A percentile compares a stretch with the other conserved stretches of the same genome.
These are phyloP conservation scores for Laguncularia racemosa DNA, from an alignment of 345 rosid genomes.

Conservation along the genomic window DNA sequence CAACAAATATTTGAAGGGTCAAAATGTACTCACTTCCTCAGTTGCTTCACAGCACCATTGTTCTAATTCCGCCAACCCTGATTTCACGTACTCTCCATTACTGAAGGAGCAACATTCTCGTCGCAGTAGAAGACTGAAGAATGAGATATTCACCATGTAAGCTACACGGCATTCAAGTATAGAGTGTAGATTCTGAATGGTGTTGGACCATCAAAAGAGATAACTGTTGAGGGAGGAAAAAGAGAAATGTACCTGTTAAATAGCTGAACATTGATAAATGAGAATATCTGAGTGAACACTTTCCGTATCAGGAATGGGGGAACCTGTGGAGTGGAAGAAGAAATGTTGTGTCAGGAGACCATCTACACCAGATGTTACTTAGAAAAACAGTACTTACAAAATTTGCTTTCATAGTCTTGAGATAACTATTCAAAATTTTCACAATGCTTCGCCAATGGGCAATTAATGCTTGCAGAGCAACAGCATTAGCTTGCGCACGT, in stretches of 20 bases:
- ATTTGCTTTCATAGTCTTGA: constrained; percentile 35
- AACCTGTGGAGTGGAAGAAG: constrained; percentile 1
- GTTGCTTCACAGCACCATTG: constrained; percentile 52
- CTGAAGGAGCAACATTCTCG: constrained; percentile 72
- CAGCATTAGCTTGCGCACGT: constrained; percentile 27
- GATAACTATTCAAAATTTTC: constrained; percentile 36
- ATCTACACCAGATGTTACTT: constrained; percentile 1
- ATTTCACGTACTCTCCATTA: constrained; percentile 61
- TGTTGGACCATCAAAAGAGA: too few species aligned
- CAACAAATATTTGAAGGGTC: background rate
- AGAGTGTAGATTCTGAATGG: too few species aligned
- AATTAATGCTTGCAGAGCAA: constrained; percentile 49
- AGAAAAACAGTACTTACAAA: constrained; percentile 28
- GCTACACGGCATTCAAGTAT: too few species aligned
- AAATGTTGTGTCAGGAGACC: background rate
- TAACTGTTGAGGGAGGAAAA: too few species aligned
- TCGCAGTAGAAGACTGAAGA: constrained; percentile 50
- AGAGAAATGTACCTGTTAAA: constrained; percentile 45
- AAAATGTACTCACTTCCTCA: constrained; percentile 32
- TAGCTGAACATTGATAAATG: constrained; percentile 60
- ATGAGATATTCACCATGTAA: too few species aligned
- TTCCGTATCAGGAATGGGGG: constrained; percentile 43
- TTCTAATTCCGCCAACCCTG: constrained; percentile 54
- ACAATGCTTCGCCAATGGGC: constrained; percentile 58
- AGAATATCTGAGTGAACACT: constrained; percentile 42